Percentiles rank a stretch among this genome's conserved stretches.
phyloP scores from a whole-genome alignment of 139 green algal species.

The Tetraselmis chui region DNA sequence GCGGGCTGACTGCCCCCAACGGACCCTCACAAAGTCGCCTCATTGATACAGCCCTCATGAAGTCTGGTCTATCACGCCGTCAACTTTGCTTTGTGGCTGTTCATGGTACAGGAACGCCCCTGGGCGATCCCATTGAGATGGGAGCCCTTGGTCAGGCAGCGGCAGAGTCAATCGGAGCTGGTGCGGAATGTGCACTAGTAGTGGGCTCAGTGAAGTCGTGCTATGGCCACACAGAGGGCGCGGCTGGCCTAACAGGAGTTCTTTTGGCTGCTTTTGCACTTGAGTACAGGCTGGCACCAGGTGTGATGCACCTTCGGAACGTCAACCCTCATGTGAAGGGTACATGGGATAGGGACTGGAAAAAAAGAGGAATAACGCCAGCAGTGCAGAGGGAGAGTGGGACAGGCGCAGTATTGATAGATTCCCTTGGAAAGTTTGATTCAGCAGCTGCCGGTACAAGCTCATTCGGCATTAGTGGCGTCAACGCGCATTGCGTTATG shows the following conservation, averaged over 20 bases:
- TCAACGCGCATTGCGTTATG: conserved; percentile 39
- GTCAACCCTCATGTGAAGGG: conserved; percentile 34
- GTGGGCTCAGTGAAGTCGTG: conserved; percentile 42
- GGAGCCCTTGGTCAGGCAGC: conserved; percentile 39
- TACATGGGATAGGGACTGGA: neutral
- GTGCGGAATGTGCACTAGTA: conserved; percentile 4
- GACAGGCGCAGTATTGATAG: neutral
- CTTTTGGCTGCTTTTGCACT: neutral
- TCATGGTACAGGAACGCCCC: conserved; percentile 42
- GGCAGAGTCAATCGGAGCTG: neutral
- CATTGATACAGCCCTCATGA: conserved; percentile 31
- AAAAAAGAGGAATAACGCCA: neutral
- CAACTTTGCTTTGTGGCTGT: conserved; percentile 10
- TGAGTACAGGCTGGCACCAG: neutral
- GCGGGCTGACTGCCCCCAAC: conserved; percentile 79
- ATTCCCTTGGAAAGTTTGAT: neutral
- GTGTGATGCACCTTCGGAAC: conserved; percentile 22
- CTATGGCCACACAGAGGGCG: conserved; percentile 51
- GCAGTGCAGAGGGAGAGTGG: neutral
- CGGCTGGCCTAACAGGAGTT: conserved; percentile 23
- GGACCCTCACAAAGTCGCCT: conserved; percentile 76
- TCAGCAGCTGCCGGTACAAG: conserved; percentile 20
- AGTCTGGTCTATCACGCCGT: neutral
- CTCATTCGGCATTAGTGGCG: conserved; percentile 44
- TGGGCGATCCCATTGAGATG: conserved; percentile 45